Base-by-base conservation (phyloP, 2,329 filamentous ascomycete species). In the Trichophaea hybrida region DNA sequence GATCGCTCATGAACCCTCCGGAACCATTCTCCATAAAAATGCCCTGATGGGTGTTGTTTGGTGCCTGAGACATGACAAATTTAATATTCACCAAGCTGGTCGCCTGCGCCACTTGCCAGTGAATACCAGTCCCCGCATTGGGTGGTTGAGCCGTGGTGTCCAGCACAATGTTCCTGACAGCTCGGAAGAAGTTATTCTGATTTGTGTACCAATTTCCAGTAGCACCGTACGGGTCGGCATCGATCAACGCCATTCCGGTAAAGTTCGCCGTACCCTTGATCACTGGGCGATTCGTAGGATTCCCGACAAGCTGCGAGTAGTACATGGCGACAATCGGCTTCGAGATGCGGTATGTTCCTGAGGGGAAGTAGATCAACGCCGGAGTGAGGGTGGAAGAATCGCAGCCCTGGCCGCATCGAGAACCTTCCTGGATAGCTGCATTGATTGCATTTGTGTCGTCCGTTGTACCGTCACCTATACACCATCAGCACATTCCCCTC, bases 241-340 rank as follows among this genome's bases (percentile, higher is more conserved):
- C 90, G 65, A 97, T 85, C 55, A 97, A 80, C 51, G 87, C 89
- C 76, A 96, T 94, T 51, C 91, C 91, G 2, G 76, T 66, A 69
- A 97, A 97, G 68, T 76, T 75, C 46, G 83, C 71, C 1, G 80
- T 72, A 2, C 85, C 85, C 75, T 90, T 88, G 72, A 96, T 77
- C 0, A 83, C 84, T 0, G 91, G 64, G 6, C 84, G 73, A 63
- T 79, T 76, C 67, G 80, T 70, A 50, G 84, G 83, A 74, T 97
- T 89, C 61, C 91, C 91, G 44, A 96, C 77, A 63, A 97, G 81
- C 72, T 95, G 89, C 13, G 90, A 94, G 76, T 95, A 95, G 78
- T 96, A 97, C 72, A 84, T 85, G 72, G 89, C 85, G 56, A 88
- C 74, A 66, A 97, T 81, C 32, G 90, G 87, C 69, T 77, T 79